Base-by-base conservation (phyloP, 2,329 filamentous ascomycete genomes). In the Fusarium sp. region DNA sequence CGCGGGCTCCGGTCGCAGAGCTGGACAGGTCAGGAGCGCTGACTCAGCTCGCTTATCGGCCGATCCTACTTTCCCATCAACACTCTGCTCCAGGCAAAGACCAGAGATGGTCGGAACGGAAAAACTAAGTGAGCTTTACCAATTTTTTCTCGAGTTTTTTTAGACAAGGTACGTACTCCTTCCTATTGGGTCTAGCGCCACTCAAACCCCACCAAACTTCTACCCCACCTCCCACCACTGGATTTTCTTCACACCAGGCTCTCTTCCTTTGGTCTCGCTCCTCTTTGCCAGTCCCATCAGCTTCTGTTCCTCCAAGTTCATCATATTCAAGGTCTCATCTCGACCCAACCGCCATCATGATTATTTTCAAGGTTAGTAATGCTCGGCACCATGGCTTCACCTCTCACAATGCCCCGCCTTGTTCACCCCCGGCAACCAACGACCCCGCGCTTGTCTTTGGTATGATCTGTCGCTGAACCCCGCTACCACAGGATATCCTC, bases 401-500 rank as follows among this genome's bases (percentile, higher is more conserved):
- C 31, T 15, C 47, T 15, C 36, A 28, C 41, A 41, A 43, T 58
- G 16, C 68, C 61, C 66, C 62, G 62, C 62, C 47, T 36, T 41
- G 39, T 43, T 28, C 41, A 57, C 41, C 31, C 41, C 40, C 27
- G 41, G 30, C 15, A 34, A 54, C 23, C 7, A 34, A 44, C 31
- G n/a, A 50, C 54, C 72, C 74, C 73, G 68, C 73, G 65, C 63
- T 65, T 47, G 54, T 40, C 23, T 61, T 64, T 60, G 47, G 59
- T 68, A 63, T 73, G 66, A 65, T 68, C 65, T 73, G 60, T 70
- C 62, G 55, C 72, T 75, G 67, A 74, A 78, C 75, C 65, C 74
- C 75, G 72, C 75, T 74, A 73, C 66, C 50, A 66, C 78, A 99
- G 96, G 96, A 99, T 82, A 85, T 96, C 77, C 82, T 98, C 84